Evolutionary conservation across 306 rosid species (phyloP), one percentile per base, ranked within the genome.

Genomic region (Purshia tridentata): DNA sequence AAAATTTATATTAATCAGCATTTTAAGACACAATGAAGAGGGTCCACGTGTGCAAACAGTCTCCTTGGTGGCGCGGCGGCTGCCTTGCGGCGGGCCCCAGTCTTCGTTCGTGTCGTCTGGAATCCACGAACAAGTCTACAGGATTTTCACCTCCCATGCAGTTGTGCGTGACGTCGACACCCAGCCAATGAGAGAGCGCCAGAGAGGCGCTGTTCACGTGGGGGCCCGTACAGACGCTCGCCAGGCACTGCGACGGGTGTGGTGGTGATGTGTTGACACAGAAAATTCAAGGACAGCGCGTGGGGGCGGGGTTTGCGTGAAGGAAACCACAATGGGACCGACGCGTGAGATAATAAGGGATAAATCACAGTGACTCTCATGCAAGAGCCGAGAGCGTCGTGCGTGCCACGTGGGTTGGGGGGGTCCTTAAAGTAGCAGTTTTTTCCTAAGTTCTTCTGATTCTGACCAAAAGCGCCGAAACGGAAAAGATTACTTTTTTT

Each of bases 211-310:
- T 6, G 0, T 20, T 60, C 81, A 77, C 81, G 72, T 77, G 81
- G 65, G 0, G 15, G 14, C 4, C 6, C 4, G 75, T 69, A 69
- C 45, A 64, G 63, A 55, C 6, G 18, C 45, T 23, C 7, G 4
- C 23, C 8, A 29, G 35, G 42, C 7, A 12, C 15, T 9, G 72
- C 55, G 72, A 44, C 66, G 46, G 55, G 79, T 12, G 67, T 42
- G 65, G 74, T 22, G 72, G 50, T 78, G 77, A 78, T 77, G 77
- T 72, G 69, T 12, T 22, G 75, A 79, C 66, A 67, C 18, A 3
- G 14, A 23, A 23, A 23, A 9, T 14, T 16, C 41, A 37, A 14
- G 45, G 19, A 19, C 35, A 50, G 74, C 69, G 69, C 23, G 67
- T 71, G 53, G 77, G 73, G 73, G 73, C 23, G 73, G 60, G 18